Base-by-base conservation (phyloP, 1,284 basidiomycete species). In the Apiotrichum akiyoshidainum region DNA sequence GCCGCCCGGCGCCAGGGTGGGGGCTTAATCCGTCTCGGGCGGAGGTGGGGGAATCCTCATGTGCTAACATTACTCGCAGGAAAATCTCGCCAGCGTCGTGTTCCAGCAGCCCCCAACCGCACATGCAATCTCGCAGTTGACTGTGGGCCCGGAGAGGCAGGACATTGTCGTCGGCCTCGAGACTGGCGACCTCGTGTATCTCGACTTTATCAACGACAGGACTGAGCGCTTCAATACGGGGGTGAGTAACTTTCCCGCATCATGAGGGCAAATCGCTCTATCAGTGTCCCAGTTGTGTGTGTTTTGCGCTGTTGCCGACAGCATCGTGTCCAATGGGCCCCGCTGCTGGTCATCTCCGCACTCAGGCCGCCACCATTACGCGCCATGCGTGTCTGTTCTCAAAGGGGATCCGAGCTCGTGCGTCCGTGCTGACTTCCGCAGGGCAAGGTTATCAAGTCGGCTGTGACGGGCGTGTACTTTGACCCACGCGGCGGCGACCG, bases 161-260 rank as follows among this genome's bases (percentile, higher is more conserved):
- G 96, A 99, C 72, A 82, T 97, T 13, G 83, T 98, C 56, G 88
- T 99, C 67, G 95, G 95, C 2, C 98, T 99, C 72, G 83, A 82
- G 64, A 89, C 91, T 0, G 95, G 95, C 16, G 95, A 99, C 76
- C 81, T 99, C 26, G 79, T 99, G 52, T 96, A 93, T 90, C 82
- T 96, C 60, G 50, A 87, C 92, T 69, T 85, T 83, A 50, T 88
- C 85, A 42, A 69, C 16, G 75, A 74, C 16, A 86, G 89, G 46
- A 98, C 97, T 71, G 85, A 85, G 10, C 89, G 94, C 31, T 81
- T 97, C 55, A 98, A 98, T 80, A 97, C 97, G 74, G 86, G 87
- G 75, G 90, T 87, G 69, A 69, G 81, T 76, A 31, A 31, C 26
- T 31, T 31, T 31, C 4, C 26, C 7, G 26, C 26, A 31, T 31